phyloP scores from a whole-genome alignment of 192 early-diverging fungal species.

The Piromyces finnis region DNA sequence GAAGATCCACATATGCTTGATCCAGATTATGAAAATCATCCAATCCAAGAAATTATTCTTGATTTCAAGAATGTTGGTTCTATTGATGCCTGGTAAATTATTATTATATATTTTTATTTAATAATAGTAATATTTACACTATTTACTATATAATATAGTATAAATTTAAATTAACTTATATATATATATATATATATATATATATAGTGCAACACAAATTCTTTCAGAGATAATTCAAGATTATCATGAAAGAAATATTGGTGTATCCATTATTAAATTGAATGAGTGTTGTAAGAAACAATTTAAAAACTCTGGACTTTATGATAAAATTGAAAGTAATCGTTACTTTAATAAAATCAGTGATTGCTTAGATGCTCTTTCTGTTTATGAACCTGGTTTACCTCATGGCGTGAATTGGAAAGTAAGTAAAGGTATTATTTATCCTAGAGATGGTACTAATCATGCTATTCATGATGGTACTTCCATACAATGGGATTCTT shows the following conservation, averaged over 20 bases:
- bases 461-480: neutral
- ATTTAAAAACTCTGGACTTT: conserved; percentile 60
- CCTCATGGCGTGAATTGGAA: neutral
- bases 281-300: conserved; percentile 40
- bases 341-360: neutral
- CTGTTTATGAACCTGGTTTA: neutral
- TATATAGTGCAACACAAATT: conserved; percentile 62
- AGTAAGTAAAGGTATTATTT: neutral
- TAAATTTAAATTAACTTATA: neutral
- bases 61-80: conserved; percentile 75
- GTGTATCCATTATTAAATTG: conserved; percentile 84
- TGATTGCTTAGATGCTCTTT: neutral
- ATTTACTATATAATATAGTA: too few relatives aligned
- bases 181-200: neutral
- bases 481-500: neutral
- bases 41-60: conserved; percentile 56
- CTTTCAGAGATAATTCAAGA: conserved; percentile 76
- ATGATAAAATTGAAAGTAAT: conserved; percentile 12
- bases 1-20: conserved; percentile 42
- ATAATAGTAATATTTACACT: too few relatives aligned
- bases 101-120: too few relatives aligned
- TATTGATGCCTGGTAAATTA: conserved; percentile 62
- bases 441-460: neutral
- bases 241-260: conserved; percentile 59
- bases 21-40: conserved; percentile 2